Evolutionary conservation across 225 moss, liverwort and hornwort genomes (phyloP).

Genomic region (Straminergon stramineum): DNA sequence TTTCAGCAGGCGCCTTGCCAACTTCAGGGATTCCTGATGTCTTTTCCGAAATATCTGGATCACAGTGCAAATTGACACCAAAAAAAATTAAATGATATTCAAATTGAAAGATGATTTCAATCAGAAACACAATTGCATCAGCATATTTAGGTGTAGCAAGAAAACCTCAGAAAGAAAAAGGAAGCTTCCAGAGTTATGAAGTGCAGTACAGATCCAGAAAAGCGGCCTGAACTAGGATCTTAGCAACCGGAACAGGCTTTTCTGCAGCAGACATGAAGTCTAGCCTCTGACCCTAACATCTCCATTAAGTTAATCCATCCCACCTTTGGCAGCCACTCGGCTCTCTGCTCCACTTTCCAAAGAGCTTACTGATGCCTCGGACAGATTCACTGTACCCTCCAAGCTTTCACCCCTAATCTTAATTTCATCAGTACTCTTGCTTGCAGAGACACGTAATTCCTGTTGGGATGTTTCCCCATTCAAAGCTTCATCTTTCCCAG

Average conservation of each 20-base stretch:
- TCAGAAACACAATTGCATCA: conserved; percentile 3
- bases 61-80: conserved; percentile 1
- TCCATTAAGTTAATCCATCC: conserved; percentile 29
- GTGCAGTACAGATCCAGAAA: conserved; percentile 32
- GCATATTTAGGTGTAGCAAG: conserved; percentile 29
- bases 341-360: conserved; percentile 42
- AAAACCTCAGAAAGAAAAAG: conserved; percentile 31
- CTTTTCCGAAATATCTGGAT: conserved; percentile 12
- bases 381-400: conserved; percentile 7
- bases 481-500: conserved; percentile 25
- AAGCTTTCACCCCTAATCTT: conserved; percentile 10
- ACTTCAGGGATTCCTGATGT: not conserved
- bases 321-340: conserved; percentile 36
- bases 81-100: not conserved
- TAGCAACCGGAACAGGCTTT: conserved; percentile 19
- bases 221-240: conserved; percentile 28
- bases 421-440: conserved; percentile 13
- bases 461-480: conserved; percentile 6
- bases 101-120: not conserved
- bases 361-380: conserved; percentile 8
- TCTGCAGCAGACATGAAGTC: conserved; percentile 20
- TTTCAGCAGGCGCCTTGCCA: conserved; percentile 11
- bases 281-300: conserved; percentile 32
- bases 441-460: conserved; percentile 9
- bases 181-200: conserved; percentile 30